Conservation (phyloP, 75 land plant species). For the Selaginella tamariscina region DNA sequence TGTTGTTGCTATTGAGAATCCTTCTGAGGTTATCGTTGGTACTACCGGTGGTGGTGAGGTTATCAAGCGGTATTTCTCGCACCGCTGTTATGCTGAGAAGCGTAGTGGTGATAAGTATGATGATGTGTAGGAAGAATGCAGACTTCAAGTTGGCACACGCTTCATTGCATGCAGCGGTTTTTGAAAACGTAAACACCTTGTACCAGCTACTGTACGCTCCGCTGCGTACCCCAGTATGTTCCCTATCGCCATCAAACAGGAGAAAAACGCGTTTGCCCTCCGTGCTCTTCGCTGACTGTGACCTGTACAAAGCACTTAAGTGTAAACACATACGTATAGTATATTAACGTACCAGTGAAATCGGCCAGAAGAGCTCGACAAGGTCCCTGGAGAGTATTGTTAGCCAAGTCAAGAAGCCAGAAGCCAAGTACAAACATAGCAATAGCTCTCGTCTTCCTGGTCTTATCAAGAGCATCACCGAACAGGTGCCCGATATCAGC, state of each 20-base stretch:
- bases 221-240: slow-evolving; percentile 6
- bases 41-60: no score
- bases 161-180: background rate
- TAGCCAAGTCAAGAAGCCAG: slow-evolving; percentile 90
- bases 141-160: slow-evolving; percentile 11
- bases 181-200: slow-evolving; percentile 1
- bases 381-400: slow-evolving; percentile 83
- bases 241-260: background rate
- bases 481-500: slow-evolving; percentile 63
- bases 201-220: background rate
- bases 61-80: slow-evolving; percentile 7
- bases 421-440: slow-evolving; percentile 64
- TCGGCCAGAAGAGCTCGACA: slow-evolving; percentile 92
- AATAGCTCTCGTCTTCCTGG: slow-evolving; percentile 46
- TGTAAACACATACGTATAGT: background rate
- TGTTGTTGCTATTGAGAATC: no score
- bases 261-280: slow-evolving; percentile 2
- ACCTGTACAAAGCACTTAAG: slow-evolving; percentile 4
- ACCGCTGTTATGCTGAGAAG: slow-evolving; percentile 3
- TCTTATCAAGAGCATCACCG: slow-evolving; percentile 38
- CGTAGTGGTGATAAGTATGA: background rate
- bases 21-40: no score
- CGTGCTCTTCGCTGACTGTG: background rate
- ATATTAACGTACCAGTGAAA: slow-evolving; percentile 47
- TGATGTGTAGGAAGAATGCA: background rate